Conservation (phyloP, 106 monocot species). For the Dioscorea alata region DNA sequence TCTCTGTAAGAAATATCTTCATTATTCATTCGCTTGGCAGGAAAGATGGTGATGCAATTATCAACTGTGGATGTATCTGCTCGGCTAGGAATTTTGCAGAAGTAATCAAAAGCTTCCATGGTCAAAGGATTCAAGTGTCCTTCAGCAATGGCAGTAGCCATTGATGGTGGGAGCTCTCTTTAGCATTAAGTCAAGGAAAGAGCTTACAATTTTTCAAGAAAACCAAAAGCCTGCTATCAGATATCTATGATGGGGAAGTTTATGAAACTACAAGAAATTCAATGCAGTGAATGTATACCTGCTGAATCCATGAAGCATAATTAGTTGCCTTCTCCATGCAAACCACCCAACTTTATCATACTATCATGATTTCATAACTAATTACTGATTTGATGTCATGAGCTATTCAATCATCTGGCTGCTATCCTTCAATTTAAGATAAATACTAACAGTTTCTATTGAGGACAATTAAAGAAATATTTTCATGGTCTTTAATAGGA, state of each 20-base stretch:
- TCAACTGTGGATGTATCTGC: background rate
- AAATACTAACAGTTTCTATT: too few species aligned
- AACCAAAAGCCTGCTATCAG: background rate
- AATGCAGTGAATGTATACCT: too few species aligned
- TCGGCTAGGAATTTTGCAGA: background rate
- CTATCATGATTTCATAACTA: too few species aligned
- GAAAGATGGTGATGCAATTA: background rate
- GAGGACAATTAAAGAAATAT: background rate
- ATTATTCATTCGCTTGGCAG: conserved; percentile 1
- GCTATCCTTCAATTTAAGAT: too few species aligned
- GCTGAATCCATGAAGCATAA: too few species aligned
- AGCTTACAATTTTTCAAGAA: background rate
- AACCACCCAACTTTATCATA: too few species aligned
- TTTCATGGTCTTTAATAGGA: conserved; percentile 27
- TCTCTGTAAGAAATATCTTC: conserved; percentile 11
- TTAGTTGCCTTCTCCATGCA: too few species aligned
- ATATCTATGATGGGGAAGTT: background rate
- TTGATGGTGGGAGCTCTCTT: conserved; percentile 50
- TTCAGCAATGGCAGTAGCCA: conserved; percentile 76
- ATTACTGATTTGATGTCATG: too few species aligned
- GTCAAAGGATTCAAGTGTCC: conserved; percentile 69
- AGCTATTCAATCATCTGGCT: too few species aligned
- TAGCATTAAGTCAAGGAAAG: conserved; percentile 27
- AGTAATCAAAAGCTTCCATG: conserved; percentile 55
- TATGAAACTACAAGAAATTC: background rate